These are phyloP conservation scores for Penicillium oxalicum DNA, from an alignment of 2,329 filamentous ascomycete species.

Conservation along the genomic window DNA sequence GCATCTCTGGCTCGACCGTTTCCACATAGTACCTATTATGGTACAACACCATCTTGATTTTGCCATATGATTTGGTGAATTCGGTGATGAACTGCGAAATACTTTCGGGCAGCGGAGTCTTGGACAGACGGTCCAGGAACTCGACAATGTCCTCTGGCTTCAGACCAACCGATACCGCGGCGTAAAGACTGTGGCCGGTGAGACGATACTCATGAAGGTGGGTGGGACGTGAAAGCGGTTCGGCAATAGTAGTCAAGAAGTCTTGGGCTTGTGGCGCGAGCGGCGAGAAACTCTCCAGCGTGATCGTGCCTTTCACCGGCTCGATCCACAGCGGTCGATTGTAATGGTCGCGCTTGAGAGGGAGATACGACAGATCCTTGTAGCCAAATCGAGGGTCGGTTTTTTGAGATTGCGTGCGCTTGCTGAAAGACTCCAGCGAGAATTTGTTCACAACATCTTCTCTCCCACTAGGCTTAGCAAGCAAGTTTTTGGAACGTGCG, in stretches of 20 bases:
- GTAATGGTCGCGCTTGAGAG: conserved; percentile 79
- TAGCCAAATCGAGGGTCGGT: conserved; percentile 54
- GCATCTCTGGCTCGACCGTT: conserved; percentile 77
- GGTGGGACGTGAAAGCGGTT: conserved; percentile 81
- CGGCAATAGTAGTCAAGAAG: conserved; percentile 91
- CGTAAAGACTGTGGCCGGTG: conserved; percentile 88
- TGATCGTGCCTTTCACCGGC: conserved; percentile 76
- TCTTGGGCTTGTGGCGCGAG: conserved; percentile 82
- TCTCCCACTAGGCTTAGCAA: conserved; percentile 19
- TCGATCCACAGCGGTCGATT: conserved; percentile 94
- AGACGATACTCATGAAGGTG: conserved; percentile 92
- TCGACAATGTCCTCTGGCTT: conserved; percentile 84
- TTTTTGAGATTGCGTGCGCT: conserved; percentile 40
- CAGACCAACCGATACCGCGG: conserved; percentile 90
- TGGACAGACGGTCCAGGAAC: conserved; percentile 79
- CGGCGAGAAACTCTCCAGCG: conserved; percentile 89
- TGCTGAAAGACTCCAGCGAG: conserved; percentile 48
- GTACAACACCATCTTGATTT: conserved; percentile 90
- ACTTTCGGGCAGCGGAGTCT: conserved; percentile 76
- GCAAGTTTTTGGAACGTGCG: conserved; percentile 7
- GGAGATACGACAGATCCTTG: conserved; percentile 74
- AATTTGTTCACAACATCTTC: conserved; percentile 49
- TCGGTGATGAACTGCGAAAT: conserved; percentile 74
- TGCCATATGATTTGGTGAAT: conserved; percentile 86
- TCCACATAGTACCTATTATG: conserved; percentile 94